Evolutionary conservation across 805 yeast species (phyloP), one percentile per base, ranked within the genome.

Genomic region (Hanseniaspora clermontiae): DNA sequence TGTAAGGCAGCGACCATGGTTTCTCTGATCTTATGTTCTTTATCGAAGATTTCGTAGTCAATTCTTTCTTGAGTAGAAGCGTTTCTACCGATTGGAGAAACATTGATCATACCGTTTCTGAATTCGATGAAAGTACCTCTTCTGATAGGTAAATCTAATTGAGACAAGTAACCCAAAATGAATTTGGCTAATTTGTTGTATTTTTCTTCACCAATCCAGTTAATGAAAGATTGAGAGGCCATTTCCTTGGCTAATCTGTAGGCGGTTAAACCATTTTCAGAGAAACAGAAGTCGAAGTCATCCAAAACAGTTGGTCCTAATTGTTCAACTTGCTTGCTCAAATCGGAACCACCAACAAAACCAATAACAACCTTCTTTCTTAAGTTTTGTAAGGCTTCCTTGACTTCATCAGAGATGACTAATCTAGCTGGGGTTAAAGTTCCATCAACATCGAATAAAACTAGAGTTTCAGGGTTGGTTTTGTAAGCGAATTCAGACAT

Each of bases 31-130:
- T 87, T 79, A 77, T 86, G 81, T 68, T 74, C 77, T 65, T 81
- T 77, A 73, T 93, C 99, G 72, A 65, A 93, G 65, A 74, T 77
- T 77, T 93, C 97, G 69, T 77, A 93, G 64, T 89, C 97, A 72
- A 80, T 82, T 77, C 99, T 87, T 78, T 93, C 97, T 62, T 80
- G 81, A 63, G 88, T 88, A 43, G 95, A 83, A 60, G 97, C 97
- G 71, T 93, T 93, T 82, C 99, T 88, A 67, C 99, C 99, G 60
- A 93, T 82, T 64, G 99, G 99, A 15, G 97, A 89, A 61, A 93
- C 88, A 74, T 93, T 93, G 74, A 93, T 87, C 95, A 93, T 90
- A 72, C 99, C 99, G 72, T 93, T 93, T 82, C 99, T 87, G 80
- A 93, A 93, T 78, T 93, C 99, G 64, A 93, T 75, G 74, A 93